Evolutionary conservation across 2,329 filamentous ascomycete species (phyloP).

Genomic region (Penicillium sp.): DNA sequence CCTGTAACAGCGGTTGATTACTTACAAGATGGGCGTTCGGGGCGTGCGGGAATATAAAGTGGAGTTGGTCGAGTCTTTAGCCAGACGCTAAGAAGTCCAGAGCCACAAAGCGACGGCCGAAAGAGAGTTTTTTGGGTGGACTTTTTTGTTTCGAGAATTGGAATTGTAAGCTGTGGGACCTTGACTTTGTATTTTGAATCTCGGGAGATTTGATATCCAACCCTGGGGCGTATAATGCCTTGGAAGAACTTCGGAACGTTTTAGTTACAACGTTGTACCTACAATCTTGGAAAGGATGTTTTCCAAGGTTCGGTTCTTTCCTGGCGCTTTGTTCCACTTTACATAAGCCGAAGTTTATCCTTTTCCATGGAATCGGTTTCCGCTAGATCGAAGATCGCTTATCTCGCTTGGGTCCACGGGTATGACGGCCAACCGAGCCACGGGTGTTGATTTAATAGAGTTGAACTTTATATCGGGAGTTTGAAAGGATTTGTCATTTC

Average conservation of each 20-base stretch:
- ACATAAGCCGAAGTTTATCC: neutral
- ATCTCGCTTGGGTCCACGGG: neutral
- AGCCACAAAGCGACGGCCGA: too few species aligned
- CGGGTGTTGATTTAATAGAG: neutral
- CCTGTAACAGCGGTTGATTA: neutral
- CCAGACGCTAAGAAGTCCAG: too few species aligned
- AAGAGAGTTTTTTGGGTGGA: too few species aligned
- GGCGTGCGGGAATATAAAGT: neutral
- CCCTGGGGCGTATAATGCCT: too few species aligned
- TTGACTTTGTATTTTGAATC: too few species aligned
- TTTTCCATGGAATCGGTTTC: neutral
- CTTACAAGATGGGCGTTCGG: neutral
- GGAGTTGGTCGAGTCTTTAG: neutral
- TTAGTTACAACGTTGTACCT: too few species aligned
- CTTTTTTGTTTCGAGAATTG: too few species aligned
- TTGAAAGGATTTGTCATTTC: neutral
- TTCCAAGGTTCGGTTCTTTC: too few species aligned
- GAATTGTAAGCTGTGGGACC: too few species aligned
- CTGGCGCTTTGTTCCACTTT: neutral
- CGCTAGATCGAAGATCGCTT: conserved; percentile 1
- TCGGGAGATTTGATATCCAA: too few species aligned
- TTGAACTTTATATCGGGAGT: neutral
- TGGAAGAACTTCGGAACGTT: too few species aligned
- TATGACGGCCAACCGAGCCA: neutral
- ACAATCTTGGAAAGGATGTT: too few species aligned